These are phyloP conservation scores for Turnera subulata DNA, from an alignment of 345 rosid species.

Conservation along the genomic window DNA sequence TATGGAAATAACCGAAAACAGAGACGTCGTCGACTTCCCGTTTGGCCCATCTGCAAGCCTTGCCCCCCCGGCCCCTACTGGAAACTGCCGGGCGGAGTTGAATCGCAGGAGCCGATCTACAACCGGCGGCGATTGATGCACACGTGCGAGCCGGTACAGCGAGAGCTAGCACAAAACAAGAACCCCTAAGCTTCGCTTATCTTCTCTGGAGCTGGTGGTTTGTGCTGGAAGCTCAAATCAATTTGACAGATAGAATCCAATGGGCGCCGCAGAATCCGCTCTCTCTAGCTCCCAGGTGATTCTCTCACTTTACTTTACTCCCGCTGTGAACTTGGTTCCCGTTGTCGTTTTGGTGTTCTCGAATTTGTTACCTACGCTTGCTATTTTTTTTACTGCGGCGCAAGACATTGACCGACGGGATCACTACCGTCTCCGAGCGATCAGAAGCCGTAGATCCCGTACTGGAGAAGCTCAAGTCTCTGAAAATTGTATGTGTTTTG, in stretches of 20 bases:
- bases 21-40: too few species aligned
- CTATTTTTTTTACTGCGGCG: neutral
- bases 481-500: conserved; percentile 55
- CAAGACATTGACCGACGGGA: conserved; percentile 50
- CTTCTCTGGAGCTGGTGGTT: too few species aligned
- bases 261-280: conserved; percentile 40
- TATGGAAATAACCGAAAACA: too few species aligned
- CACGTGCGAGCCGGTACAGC: neutral
- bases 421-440: conserved; percentile 74
- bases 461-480: conserved; percentile 72
- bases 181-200: too few species aligned
- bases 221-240: neutral
- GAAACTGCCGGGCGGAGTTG: neutral
- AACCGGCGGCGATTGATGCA: neutral
- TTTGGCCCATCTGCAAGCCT: neutral
- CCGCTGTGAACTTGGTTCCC: neutral
- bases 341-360: neutral
- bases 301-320: conserved; percentile 6
- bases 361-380: neutral
- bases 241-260: neutral
- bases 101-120: neutral
- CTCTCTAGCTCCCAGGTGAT: conserved; percentile 49
- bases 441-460: conserved; percentile 61
- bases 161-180: too few species aligned
- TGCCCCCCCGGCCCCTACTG: neutral